Percentiles rank a stretch among this genome's conserved stretches.
phyloP scores from a whole-genome alignment of 2,329 filamentous ascomycete species.

The Pleurostoma richardsiae region DNA sequence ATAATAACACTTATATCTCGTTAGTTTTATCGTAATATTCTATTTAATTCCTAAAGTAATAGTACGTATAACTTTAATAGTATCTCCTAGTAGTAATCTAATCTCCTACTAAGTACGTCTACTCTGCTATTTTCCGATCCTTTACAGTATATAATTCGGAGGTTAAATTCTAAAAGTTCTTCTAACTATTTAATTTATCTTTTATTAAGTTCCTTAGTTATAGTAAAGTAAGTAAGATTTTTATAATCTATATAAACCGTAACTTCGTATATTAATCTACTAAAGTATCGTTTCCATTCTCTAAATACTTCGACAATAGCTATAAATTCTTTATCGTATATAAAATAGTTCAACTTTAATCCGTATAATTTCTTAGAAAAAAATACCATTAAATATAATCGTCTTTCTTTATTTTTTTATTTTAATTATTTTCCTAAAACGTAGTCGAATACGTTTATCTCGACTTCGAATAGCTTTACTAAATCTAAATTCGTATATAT shows the following conservation, averaged over 20 bases:
- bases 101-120: slow-evolving; percentile 10
- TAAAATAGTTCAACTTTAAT: slow-evolving; percentile 17
- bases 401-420: slow-evolving; percentile 7
- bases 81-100: background rate
- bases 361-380: slow-evolving; percentile 10
- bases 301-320: slow-evolving; percentile 15
- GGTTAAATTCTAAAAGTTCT: slow-evolving; percentile 14
- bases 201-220: slow-evolving; percentile 15
- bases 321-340: slow-evolving; percentile 19
- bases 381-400: slow-evolving; percentile 4
- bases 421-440: slow-evolving; percentile 10
- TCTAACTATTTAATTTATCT: slow-evolving; percentile 17
- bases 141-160: slow-evolving; percentile 16
- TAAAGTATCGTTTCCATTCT: slow-evolving; percentile 17
- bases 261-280: slow-evolving; percentile 6
- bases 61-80: background rate
- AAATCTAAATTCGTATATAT: slow-evolving; percentile 12
- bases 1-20: background rate
- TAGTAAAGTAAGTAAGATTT: slow-evolving; percentile 21
- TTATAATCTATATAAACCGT: slow-evolving; percentile 15
- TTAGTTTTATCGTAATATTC: background rate
- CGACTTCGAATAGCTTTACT: slow-evolving; percentile 8
- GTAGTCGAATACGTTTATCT: slow-evolving; percentile 14
- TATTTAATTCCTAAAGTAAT: background rate
- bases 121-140: slow-evolving; percentile 8